Evolutionary conservation across 129 eudicot species (phyloP).

Genomic region (Flaveria trinervia): DNA sequence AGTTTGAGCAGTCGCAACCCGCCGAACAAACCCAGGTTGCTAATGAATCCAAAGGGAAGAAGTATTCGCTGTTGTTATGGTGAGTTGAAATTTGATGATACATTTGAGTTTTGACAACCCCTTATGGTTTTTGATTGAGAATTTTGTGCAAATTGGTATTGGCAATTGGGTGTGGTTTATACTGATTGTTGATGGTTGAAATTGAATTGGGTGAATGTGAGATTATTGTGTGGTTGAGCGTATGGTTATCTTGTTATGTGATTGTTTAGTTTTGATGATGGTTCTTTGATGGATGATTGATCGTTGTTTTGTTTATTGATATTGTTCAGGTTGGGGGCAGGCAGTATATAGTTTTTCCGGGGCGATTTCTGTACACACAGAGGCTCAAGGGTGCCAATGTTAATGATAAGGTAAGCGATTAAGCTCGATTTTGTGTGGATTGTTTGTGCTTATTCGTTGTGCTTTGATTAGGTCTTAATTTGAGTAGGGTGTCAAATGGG

Average conservation of each 20-base stretch:
- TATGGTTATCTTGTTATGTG: not conserved
- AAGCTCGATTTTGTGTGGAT: not conserved
- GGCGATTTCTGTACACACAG: constrained; percentile 75
- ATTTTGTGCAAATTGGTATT: not conserved
- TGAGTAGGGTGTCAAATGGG: not conserved
- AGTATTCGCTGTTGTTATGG: constrained; percentile 94
- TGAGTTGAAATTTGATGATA: constrained; percentile 33
- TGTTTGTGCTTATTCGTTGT: not conserved
- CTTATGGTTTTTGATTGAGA: not conserved
- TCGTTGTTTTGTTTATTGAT: constrained; percentile 10
- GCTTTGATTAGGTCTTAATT: not conserved
- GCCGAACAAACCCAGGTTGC: constrained; percentile 28
- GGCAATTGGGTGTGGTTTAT: not conserved
- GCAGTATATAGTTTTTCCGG: constrained; percentile 90
- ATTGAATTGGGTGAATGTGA: too few relatives aligned
- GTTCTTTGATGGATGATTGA: not conserved
- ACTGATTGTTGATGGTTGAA: too few relatives aligned
- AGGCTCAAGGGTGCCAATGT: constrained; percentile 90
- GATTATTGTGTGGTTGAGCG: not conserved
- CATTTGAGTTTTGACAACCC: not conserved
- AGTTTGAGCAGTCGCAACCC: constrained; percentile 12
- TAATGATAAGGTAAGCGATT: constrained; percentile 65
- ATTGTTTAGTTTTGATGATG: not conserved
- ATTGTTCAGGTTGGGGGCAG: constrained; percentile 69
- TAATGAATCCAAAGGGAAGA: constrained; percentile 59